These are phyloP conservation scores for Trifolium subterraneum DNA, from an alignment of 306 rosid genomes.

Conservation along the genomic window DNA sequence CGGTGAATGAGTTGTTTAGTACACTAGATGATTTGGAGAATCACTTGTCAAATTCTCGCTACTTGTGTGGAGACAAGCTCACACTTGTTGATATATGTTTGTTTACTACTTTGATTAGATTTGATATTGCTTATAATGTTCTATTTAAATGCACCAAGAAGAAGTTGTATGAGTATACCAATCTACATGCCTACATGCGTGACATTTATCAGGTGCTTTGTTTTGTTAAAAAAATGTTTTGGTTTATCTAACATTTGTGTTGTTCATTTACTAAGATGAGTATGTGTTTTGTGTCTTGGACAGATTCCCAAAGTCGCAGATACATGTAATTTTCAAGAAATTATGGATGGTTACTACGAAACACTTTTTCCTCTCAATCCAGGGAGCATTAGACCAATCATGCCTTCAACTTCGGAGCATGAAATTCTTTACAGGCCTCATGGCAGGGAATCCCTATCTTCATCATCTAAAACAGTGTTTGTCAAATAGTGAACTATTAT, in stretches of 20 bases:
- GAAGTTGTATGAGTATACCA: conserved; percentile 71
- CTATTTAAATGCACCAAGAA: conserved; percentile 87
- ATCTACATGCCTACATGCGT: conserved; percentile 74
- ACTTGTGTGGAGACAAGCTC: conserved; percentile 63
- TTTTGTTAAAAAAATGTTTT: background rate
- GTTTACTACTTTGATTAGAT: conserved; percentile 79
- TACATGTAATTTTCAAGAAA: conserved; percentile 74
- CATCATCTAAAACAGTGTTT: background rate
- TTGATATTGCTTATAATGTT: conserved; percentile 71
- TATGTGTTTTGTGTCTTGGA: background rate
- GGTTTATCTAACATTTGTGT: background rate
- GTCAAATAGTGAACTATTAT: conserved; percentile 18
- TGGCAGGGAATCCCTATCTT: conserved; percentile 60
- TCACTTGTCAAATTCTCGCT: conserved; percentile 63
- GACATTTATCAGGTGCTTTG: conserved; percentile 73
- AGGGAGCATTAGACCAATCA: conserved; percentile 72
- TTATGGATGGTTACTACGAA: conserved; percentile 90
- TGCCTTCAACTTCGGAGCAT: conserved; percentile 63
- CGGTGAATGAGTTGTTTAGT: conserved; percentile 65
- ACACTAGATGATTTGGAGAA: conserved; percentile 66
- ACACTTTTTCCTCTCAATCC: conserved; percentile 85
- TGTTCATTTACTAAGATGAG: background rate
- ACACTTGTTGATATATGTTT: conserved; percentile 78
- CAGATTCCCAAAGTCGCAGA: conserved; percentile 88
- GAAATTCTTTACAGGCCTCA: conserved; percentile 60